phyloP scores from a whole-genome alignment of 2,329 filamentous ascomycete species.

The Calonectria ilicicola region DNA sequence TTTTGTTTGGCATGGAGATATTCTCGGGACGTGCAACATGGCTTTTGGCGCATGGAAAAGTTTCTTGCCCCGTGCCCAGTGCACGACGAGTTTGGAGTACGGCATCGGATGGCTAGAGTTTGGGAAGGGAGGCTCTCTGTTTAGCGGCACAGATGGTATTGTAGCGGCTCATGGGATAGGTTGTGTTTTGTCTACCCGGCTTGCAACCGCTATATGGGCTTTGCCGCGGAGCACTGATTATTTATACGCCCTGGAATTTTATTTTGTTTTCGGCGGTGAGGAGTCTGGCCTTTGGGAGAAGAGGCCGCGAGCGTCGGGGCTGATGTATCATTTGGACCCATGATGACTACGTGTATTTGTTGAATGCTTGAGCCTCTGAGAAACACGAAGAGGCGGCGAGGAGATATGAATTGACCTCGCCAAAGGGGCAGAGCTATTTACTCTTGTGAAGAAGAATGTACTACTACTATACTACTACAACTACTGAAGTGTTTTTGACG shows the following conservation, averaged over 20 bases:
- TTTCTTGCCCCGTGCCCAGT: constrained; percentile 10
- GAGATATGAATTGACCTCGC: constrained; percentile 9
- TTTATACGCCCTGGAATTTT: constrained; percentile 13
- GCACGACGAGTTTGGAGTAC: constrained; percentile 25
- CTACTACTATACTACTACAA: neutral
- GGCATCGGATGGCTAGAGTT: constrained; percentile 28
- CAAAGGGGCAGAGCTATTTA: constrained; percentile 1
- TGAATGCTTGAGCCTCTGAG: neutral
- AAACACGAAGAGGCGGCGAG: neutral
- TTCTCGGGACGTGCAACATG: constrained; percentile 17
- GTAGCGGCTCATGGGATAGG: neutral
- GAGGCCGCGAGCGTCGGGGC: constrained; percentile 2
- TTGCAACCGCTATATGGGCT: neutral
- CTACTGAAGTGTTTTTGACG: neutral
- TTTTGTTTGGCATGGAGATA: constrained; percentile 8
- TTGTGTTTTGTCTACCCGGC: neutral
- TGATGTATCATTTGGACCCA: neutral
- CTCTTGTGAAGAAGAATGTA: constrained; percentile 7
- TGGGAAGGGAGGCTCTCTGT: constrained; percentile 15
- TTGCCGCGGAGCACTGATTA: neutral
- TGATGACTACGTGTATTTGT: constrained; percentile 20
- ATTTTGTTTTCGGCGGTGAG: neutral
- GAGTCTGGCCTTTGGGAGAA: constrained; percentile 11
- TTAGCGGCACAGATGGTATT: constrained; percentile 14
- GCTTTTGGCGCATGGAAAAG: constrained; percentile 10